phyloP scores from a whole-genome alignment of 805 yeast genomes.

The Yarrowia phangngaensis region DNA sequence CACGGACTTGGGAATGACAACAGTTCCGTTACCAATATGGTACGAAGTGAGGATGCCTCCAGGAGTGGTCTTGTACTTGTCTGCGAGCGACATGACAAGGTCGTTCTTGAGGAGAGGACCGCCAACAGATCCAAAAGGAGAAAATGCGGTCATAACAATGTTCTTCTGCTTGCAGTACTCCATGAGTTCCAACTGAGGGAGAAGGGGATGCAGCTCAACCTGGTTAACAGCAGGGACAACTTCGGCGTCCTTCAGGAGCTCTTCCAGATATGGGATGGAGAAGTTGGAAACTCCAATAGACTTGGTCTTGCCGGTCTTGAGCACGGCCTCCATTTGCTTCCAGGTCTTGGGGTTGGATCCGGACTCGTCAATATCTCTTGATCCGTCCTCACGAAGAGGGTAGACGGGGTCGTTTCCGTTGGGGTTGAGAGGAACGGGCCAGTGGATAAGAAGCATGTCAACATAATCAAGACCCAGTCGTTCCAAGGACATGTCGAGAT shows the following conservation, averaged over 20 bases:
- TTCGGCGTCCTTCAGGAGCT: slow-evolving; percentile 47
- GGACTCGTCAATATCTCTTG: slow-evolving; percentile 39
- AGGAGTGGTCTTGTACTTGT: slow-evolving; percentile 50
- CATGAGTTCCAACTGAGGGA: slow-evolving; percentile 60
- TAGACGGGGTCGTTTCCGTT: slow-evolving; percentile 30
- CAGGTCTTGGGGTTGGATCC: slow-evolving; percentile 51
- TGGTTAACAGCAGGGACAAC: slow-evolving; percentile 69
- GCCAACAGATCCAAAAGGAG: slow-evolving; percentile 65
- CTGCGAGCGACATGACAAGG: slow-evolving; percentile 50
- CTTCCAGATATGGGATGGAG: slow-evolving; percentile 50
- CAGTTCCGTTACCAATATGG: slow-evolving; percentile 58
- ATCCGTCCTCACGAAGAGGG: slow-evolving; percentile 44
- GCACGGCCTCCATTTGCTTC: slow-evolving; percentile 59
- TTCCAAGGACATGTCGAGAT: slow-evolving; percentile 50
- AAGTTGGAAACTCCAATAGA: slow-evolving; percentile 79
- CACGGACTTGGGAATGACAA: slow-evolving; percentile 65
- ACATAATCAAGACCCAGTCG: slow-evolving; percentile 57
- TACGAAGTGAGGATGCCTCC: slow-evolving; percentile 64
- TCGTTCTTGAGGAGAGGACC: slow-evolving; percentile 60
- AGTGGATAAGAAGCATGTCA: slow-evolving; percentile 63
- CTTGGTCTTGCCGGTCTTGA: slow-evolving; percentile 44
- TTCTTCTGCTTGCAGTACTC: slow-evolving; percentile 51
- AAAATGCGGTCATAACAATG: slow-evolving; percentile 66
- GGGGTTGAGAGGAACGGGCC: slow-evolving; percentile 49
- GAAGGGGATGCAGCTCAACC: slow-evolving; percentile 69